Conservation (phyloP, 495 filamentous ascomycete species). For the Talaromyces ruber region DNA sequence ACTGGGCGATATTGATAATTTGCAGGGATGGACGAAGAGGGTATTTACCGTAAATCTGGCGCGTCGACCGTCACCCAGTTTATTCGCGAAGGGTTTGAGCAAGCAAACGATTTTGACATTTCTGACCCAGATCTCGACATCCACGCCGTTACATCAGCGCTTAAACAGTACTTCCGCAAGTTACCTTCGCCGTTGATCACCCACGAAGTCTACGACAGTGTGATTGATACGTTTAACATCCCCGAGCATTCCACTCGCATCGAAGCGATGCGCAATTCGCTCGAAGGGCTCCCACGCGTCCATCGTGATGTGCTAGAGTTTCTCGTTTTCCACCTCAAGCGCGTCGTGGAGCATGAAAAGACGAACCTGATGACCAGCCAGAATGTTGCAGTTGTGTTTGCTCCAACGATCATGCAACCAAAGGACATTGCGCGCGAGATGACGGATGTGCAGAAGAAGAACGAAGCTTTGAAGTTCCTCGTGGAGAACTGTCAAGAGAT, state of each 20-base stretch:
- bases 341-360: constrained; percentile 71
- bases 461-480: constrained; percentile 78
- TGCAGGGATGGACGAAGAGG: constrained; percentile 93
- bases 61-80: constrained; percentile 78
- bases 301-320: constrained; percentile 90
- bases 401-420: constrained; percentile 93
- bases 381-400: constrained; percentile 95
- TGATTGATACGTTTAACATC: constrained; percentile 62
- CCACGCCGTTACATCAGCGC: constrained; percentile 85
- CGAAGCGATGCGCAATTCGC: constrained; percentile 54
- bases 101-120: constrained; percentile 70
- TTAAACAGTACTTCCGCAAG: constrained; percentile 98
- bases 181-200: constrained; percentile 87
- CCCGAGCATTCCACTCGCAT: constrained; percentile 41
- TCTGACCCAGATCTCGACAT: constrained; percentile 92
- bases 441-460: constrained; percentile 91
- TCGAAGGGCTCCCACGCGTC: constrained; percentile 67
- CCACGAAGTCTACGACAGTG: constrained; percentile 80
- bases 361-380: constrained; percentile 92
- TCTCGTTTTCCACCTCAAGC: constrained; percentile 84
- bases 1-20: background rate
- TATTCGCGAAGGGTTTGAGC: constrained; percentile 87
- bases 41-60: constrained; percentile 96
- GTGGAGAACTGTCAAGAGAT: constrained; percentile 78
- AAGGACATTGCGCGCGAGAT: constrained; percentile 84